These are phyloP conservation scores for Fusarium xyrophilum DNA, from an alignment of 2,329 filamentous ascomycete species.

Conservation along the genomic window DNA sequence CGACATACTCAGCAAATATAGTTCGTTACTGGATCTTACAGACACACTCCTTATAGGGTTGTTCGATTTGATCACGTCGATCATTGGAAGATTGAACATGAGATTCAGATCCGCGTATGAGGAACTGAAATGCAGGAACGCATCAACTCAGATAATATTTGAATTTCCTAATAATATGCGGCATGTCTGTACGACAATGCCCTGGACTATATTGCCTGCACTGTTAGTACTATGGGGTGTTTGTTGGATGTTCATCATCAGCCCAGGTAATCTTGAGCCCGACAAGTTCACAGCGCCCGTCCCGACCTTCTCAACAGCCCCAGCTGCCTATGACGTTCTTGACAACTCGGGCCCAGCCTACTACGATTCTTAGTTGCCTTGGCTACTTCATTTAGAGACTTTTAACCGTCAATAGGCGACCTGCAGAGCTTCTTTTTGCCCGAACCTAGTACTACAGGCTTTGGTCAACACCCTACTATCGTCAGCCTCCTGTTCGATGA, in stretches of 20 bases:
- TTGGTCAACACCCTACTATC: not conserved
- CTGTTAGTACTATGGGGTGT: not conserved
- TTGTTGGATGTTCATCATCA: not conserved
- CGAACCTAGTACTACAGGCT: not conserved
- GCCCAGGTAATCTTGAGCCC: too few relatives aligned
- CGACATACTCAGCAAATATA: not conserved
- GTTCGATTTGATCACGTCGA: not conserved
- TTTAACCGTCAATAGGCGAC: not conserved
- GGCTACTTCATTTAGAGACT: rapidly evolving
- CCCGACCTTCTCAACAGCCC: not conserved
- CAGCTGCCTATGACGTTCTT: not conserved
- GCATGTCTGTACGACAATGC: not conserved
- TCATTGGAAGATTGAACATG: not conserved
- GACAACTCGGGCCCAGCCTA: rapidly evolving
- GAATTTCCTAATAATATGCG: not conserved
- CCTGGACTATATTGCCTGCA: not conserved
- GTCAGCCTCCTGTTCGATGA: not conserved
- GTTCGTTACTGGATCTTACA: not conserved
- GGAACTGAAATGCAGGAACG: not conserved
- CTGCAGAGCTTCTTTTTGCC: not conserved
- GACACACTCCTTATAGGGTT: rapidly evolving
- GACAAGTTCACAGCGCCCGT: not conserved
- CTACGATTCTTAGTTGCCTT: not conserved
- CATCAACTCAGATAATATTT: not conserved
- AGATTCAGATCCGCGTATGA: not conserved